Evolutionary conservation across 192 early-diverging fungal species (phyloP).

Genomic region (Chytriomyces hyalinus): DNA sequence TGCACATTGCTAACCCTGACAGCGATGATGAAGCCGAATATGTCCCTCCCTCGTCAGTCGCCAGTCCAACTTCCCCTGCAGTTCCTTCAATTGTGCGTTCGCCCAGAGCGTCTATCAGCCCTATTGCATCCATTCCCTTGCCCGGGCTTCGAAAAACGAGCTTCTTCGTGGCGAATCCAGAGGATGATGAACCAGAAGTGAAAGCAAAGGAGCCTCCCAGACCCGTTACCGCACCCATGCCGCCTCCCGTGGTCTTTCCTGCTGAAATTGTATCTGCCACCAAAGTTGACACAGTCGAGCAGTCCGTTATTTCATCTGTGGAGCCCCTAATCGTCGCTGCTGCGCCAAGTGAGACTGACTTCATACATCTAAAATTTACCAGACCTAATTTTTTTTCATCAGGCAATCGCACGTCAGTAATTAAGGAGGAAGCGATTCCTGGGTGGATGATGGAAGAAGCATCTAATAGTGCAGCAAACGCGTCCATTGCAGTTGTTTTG

Average conservation of each 20-base stretch:
- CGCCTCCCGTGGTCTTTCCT: background rate
- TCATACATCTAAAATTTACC: too few relatives aligned
- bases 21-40: background rate
- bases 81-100: background rate
- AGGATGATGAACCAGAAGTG: background rate
- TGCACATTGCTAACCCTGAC: slow-evolving; percentile 28
- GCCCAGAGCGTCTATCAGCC: background rate
- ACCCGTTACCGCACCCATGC: background rate
- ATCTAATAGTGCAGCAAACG: background rate
- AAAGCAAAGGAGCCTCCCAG: background rate
- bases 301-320: too few relatives aligned
- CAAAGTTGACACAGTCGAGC: background rate
- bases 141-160: background rate
- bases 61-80: background rate
- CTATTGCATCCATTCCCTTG: background rate
- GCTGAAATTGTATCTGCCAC: background rate
- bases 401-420: background rate
- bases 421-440: background rate
- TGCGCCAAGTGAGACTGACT: background rate
- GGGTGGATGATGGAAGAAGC: slow-evolving; percentile 20
- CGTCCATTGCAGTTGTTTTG: slow-evolving; percentile 8
- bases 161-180: slow-evolving; percentile 4
- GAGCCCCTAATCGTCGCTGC: background rate
- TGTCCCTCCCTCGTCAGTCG: background rate
- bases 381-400: background rate